Percentiles rank a stretch among this genome's conserved stretches.
Conservation (phyloP, 2,329 filamentous ascomycete genomes). For the Macrophomina tecta region DNA sequence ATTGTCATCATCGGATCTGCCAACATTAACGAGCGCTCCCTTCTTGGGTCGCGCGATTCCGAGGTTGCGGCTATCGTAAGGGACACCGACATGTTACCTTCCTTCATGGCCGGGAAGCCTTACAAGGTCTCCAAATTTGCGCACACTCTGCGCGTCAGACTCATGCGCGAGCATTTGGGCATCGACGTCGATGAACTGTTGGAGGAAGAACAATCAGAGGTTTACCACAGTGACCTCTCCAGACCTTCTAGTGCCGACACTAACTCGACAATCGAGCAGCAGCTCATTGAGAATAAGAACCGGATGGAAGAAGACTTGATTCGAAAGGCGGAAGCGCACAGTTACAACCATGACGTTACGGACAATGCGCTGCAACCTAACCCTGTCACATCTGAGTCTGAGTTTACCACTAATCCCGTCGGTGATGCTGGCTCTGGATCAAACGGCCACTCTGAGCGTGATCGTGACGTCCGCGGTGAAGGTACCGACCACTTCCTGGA, state of each 20-base stretch:
- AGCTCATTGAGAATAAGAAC: constrained; percentile 47
- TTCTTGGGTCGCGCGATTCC: constrained; percentile 90
- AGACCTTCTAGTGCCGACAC: constrained; percentile 56
- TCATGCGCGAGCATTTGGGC: constrained; percentile 98
- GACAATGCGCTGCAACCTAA: not conserved
- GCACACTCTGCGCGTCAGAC: constrained; percentile 86
- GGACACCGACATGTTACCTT: constrained; percentile 91
- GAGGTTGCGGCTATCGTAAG: constrained; percentile 89
- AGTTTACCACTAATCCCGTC: constrained; percentile 62
- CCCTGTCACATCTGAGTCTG: constrained; percentile 44
- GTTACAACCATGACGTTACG: constrained; percentile 80
- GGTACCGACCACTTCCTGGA: constrained; percentile 74
- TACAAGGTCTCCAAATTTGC: constrained; percentile 92
- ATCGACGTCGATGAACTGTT: constrained; percentile 86
- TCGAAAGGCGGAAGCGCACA: constrained; percentile 62
- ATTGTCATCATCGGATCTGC: constrained; percentile 94
- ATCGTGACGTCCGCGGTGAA: constrained; percentile 78
- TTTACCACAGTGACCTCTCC: constrained; percentile 65
- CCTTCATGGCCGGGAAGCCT: constrained; percentile 86
- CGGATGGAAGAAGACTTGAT: constrained; percentile 63
- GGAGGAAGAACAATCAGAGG: constrained; percentile 48
- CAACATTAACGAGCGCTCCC: constrained; percentile 97
- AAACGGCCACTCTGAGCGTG: constrained; percentile 64
- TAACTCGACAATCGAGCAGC: constrained; percentile 42
- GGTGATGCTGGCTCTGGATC: constrained; percentile 52